Evolutionary conservation across 2,329 filamentous ascomycete genomes (phyloP).

Genomic region (Scedosporium apiospermum): DNA sequence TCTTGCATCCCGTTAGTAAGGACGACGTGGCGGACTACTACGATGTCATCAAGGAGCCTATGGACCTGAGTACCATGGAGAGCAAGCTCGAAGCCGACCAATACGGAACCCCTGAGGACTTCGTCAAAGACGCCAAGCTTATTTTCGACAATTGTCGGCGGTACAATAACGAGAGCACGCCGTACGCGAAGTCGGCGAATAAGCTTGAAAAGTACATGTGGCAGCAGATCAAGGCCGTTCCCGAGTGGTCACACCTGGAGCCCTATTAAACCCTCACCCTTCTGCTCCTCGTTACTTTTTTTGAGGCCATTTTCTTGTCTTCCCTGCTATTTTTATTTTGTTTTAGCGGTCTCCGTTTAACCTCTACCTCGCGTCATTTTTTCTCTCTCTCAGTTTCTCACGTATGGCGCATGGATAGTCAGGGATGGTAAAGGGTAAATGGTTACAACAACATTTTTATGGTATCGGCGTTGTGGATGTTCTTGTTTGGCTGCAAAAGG

Average conservation of each 20-base stretch:
- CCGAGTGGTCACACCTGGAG: conserved; percentile 73
- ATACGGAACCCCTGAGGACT: conserved; percentile 86
- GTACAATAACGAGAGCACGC: conserved; percentile 93
- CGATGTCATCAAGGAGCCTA: conserved; percentile 94
- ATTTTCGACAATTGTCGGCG: conserved; percentile 91
- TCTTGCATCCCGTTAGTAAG: conserved; percentile 83
- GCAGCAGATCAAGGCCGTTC: conserved; percentile 81
- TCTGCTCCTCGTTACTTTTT: background rate
- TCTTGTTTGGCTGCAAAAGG: background rate
- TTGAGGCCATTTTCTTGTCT: background rate
- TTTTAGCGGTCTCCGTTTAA: background rate
- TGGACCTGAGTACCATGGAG: conserved; percentile 96
- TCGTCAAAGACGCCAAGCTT: conserved; percentile 77
- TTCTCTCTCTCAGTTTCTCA: conserved; percentile 1
- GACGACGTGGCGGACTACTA: conserved; percentile 99
- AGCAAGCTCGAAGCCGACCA: conserved; percentile 87
- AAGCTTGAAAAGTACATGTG: conserved; percentile 94
- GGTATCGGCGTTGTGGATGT: background rate
- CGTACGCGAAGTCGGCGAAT: conserved; percentile 90
- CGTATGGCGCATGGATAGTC: background rate
- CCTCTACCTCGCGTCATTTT: background rate
- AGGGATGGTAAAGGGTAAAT: background rate
- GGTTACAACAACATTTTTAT: background rate
- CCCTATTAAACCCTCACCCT: conserved; percentile 24
- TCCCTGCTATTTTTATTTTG: background rate